Conservation (phyloP, 306 rosid genomes). For the Cyamopsis tetragonoloba region DNA sequence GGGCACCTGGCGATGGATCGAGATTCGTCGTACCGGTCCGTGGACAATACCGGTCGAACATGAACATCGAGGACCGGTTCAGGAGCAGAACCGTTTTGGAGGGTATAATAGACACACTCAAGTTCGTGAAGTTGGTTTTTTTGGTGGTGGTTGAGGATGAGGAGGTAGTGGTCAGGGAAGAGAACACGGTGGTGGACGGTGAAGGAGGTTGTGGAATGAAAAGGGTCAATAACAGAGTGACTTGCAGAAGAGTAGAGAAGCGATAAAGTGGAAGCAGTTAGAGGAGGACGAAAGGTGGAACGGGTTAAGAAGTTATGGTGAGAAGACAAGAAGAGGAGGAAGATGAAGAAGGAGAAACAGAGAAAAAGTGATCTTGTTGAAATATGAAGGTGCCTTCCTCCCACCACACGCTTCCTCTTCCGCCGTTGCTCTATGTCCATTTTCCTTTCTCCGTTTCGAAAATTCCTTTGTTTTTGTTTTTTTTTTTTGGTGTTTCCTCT, state of each 20-base stretch:
- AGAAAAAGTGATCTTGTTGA: slow-evolving; percentile 52
- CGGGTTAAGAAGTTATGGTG: slow-evolving; percentile 31
- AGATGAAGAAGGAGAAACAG: slow-evolving; percentile 49
- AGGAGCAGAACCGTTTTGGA: slow-evolving; percentile 22
- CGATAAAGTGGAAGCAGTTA: slow-evolving; percentile 49
- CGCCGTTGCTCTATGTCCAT: slow-evolving; percentile 77
- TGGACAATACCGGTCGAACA: slow-evolving; percentile 46
- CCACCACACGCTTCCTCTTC: slow-evolving; percentile 51
- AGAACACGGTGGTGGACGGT: slow-evolving; percentile 54
- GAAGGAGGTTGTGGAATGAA: slow-evolving; percentile 15
- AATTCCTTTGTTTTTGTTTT: neutral
- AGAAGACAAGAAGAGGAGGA: slow-evolving; percentile 52
- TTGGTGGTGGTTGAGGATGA: slow-evolving; percentile 31
- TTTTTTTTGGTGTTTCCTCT: no score
- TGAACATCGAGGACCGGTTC: slow-evolving; percentile 18
- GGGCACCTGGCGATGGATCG: slow-evolving; percentile 79
- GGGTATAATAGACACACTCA: slow-evolving; percentile 57
- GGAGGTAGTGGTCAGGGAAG: slow-evolving; percentile 66
- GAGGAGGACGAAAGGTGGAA: slow-evolving; percentile 48
- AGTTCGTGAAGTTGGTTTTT: slow-evolving; percentile 18
- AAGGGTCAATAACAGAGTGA: slow-evolving; percentile 57
- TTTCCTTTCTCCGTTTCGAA: neutral
- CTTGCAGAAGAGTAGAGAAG: slow-evolving; percentile 52
- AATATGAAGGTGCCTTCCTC: slow-evolving; percentile 18
- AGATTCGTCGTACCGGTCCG: slow-evolving; percentile 51